These are phyloP conservation scores for Bipolaris bicolor DNA, from an alignment of 2,329 filamentous ascomycete genomes.

Conservation along the genomic window DNA sequence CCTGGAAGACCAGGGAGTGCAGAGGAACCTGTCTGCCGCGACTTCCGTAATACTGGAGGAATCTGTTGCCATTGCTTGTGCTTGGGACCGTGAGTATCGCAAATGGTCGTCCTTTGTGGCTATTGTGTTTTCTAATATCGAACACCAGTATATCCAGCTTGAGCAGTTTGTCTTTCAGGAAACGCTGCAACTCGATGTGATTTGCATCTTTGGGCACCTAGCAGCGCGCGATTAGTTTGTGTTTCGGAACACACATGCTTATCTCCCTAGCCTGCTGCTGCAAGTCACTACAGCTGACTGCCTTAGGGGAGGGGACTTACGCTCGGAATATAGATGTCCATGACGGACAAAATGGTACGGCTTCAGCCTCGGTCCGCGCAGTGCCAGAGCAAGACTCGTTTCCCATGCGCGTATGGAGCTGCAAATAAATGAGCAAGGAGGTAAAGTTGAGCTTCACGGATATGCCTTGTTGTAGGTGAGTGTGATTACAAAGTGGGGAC, in stretches of 20 bases:
- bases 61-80: slow-evolving; percentile 48
- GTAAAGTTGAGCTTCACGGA: not conserved
- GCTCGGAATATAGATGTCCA: slow-evolving; percentile 37
- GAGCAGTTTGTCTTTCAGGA: slow-evolving; percentile 49
- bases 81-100: slow-evolving; percentile 57
- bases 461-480: slow-evolving; percentile 1
- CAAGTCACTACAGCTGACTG: not conserved
- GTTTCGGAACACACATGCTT: not conserved
- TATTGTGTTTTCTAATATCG: slow-evolving; percentile 52
- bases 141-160: slow-evolving; percentile 51
- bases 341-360: slow-evolving; percentile 2
- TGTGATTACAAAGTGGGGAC: slow-evolving; percentile 12
- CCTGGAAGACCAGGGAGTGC: slow-evolving; percentile 15
- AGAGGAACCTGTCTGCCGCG: slow-evolving; percentile 15
- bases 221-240: not conserved
- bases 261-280: not conserved
- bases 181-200: slow-evolving; percentile 50
- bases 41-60: slow-evolving; percentile 49
- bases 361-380: not conserved
- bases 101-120: slow-evolving; percentile 20
- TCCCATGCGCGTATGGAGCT: not conserved
- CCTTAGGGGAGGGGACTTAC: slow-evolving; percentile 15
- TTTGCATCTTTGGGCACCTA: slow-evolving; percentile 52
- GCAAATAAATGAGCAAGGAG: not conserved
- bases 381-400: not conserved